phyloP scores from a whole-genome alignment of 352 stramenopile species.

The Phytopythium ostracodes region DNA sequence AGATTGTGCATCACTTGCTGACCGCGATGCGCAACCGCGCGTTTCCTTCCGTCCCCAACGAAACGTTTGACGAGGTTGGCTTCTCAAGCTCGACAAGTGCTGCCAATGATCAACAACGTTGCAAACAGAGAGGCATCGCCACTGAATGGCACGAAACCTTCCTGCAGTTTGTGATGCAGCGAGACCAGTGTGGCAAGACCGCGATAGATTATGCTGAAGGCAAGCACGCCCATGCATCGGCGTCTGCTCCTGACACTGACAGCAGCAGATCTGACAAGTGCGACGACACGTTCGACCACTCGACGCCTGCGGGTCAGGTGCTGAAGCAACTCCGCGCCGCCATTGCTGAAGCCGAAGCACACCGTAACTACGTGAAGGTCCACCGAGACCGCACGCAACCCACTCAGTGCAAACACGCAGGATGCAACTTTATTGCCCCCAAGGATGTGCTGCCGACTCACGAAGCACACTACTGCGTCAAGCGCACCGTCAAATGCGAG shows the following conservation, averaged over 20 bases:
- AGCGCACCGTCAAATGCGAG: constrained; percentile 50
- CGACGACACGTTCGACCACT: background rate
- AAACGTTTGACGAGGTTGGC: constrained; percentile 21
- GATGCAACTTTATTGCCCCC: constrained; percentile 45
- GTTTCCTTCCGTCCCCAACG: constrained; percentile 19
- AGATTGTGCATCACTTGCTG: constrained; percentile 57
- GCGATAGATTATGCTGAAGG: constrained; percentile 29
- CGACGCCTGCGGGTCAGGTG: constrained; percentile 18
- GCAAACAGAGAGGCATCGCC: constrained; percentile 8
- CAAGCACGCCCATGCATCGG: background rate
- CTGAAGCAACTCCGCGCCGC: constrained; percentile 31
- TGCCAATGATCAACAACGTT: background rate
- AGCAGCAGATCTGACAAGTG: background rate
- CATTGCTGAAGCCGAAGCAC: constrained; percentile 33
- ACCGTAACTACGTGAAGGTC: constrained; percentile 44
- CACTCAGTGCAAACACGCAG: constrained; percentile 31
- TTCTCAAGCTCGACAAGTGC: background rate
- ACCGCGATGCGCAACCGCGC: constrained; percentile 34
- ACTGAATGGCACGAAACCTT: constrained; percentile 64
- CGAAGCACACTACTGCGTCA: constrained; percentile 52
- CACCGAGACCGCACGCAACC: constrained; percentile 42
- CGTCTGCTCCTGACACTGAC: background rate
- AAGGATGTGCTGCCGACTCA: constrained; percentile 55
- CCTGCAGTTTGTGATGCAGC: constrained; percentile 25
- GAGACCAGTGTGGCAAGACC: constrained; percentile 30